Evolutionary conservation across 2,329 filamentous ascomycete genomes (phyloP).

Genomic region (Exophiala phaeomuriformis): DNA sequence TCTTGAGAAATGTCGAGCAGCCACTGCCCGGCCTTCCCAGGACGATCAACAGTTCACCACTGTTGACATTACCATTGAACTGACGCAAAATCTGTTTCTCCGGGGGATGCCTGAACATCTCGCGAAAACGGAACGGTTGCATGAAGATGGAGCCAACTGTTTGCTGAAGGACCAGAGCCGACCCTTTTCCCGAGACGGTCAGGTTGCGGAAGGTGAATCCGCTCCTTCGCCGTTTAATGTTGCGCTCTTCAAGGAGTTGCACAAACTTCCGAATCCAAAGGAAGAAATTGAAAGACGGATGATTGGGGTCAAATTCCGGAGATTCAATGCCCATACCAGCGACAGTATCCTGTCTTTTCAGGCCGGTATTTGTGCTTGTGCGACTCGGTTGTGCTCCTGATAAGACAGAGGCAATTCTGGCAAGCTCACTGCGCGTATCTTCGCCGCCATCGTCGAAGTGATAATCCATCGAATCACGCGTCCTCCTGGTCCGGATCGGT

Average conservation of each 20-base stretch:
- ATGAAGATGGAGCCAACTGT: slow-evolving; percentile 56
- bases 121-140: slow-evolving; percentile 51
- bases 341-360: slow-evolving; percentile 19
- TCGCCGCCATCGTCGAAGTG: slow-evolving; percentile 13
- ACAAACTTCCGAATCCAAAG: slow-evolving; percentile 22
- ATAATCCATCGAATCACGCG: slow-evolving; percentile 16
- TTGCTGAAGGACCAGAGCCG: slow-evolving; percentile 61
- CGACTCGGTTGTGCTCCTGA: slow-evolving; percentile 13
- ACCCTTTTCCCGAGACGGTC: slow-evolving; percentile 57
- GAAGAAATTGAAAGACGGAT: slow-evolving; percentile 20
- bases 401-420: slow-evolving; percentile 16
- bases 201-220: slow-evolving; percentile 61
- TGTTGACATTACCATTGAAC: slow-evolving; percentile 42
- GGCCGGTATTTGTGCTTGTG: slow-evolving; percentile 5
- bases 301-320: slow-evolving; percentile 20
- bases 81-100: slow-evolving; percentile 51
- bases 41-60: slow-evolving; percentile 56
- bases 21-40: slow-evolving; percentile 61
- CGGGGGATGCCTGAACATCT: slow-evolving; percentile 47
- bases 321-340: slow-evolving; percentile 18
- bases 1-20: slow-evolving; percentile 76
- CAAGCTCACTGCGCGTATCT: slow-evolving; percentile 13
- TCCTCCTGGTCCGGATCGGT: slow-evolving; percentile 20
- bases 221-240: slow-evolving; percentile 9
- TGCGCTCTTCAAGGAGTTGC: slow-evolving; percentile 16